phyloP scores from a whole-genome alignment of 1,284 basidiomycete species.

The Cystobasidium slooffiae region DNA sequence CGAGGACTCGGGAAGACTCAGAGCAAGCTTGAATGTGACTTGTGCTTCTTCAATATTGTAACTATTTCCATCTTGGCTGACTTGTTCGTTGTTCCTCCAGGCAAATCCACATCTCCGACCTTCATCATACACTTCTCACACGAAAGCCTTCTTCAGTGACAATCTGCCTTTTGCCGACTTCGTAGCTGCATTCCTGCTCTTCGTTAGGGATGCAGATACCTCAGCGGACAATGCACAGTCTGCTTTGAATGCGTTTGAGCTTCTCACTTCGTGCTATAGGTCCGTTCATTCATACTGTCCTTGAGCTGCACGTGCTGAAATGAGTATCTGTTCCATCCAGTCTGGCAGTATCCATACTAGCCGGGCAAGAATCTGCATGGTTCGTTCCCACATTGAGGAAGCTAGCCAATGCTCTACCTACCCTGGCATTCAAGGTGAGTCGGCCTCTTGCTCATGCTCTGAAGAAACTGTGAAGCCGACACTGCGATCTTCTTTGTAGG shows the following conservation, averaged over 20 bases:
- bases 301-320: neutral
- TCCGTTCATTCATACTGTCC: constrained; percentile 20
- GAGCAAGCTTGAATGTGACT: constrained; percentile 30
- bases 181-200: constrained; percentile 48
- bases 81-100: constrained; percentile 1
- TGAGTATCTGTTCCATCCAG: constrained; percentile 30
- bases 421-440: constrained; percentile 49
- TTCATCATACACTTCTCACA: constrained; percentile 41
- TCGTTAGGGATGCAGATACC: constrained; percentile 46
- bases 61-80: neutral
- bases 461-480: neutral
- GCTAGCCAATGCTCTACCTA: constrained; percentile 46
- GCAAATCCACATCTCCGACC: constrained; percentile 42
- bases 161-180: constrained; percentile 48
- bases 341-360: constrained; percentile 54
- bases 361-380: constrained; percentile 55
- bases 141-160: constrained; percentile 45
- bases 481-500: constrained; percentile 36
- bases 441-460: neutral
- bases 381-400: constrained; percentile 53
- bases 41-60: neutral
- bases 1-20: neutral
- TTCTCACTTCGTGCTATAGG: constrained; percentile 50
- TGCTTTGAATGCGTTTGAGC: constrained; percentile 33
- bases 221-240: constrained; percentile 10